Conservation (phyloP, 1,139 yeast species). For the Suhomyces choctaworum region DNA sequence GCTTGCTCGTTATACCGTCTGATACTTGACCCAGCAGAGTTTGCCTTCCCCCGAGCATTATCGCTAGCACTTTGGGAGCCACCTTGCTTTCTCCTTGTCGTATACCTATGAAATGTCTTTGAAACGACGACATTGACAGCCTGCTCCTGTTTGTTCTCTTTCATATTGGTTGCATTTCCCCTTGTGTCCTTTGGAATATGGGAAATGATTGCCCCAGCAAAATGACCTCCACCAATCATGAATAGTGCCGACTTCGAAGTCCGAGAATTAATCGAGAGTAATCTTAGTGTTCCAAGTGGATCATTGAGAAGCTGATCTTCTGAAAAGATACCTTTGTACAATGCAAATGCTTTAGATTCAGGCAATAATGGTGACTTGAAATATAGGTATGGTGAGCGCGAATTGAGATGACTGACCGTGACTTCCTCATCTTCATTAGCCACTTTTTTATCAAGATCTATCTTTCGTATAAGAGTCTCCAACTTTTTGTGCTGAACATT, state of each 20-base stretch:
- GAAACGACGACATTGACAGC: conserved; percentile 67
- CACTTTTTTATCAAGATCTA: conserved; percentile 16
- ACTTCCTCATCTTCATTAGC: conserved; percentile 27
- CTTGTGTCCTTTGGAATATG: conserved; percentile 61
- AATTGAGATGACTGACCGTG: conserved; percentile 54
- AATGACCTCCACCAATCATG: conserved; percentile 98
- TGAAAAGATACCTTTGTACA: conserved; percentile 67
- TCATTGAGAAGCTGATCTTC: conserved; percentile 27
- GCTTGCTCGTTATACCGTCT: conserved; percentile 91
- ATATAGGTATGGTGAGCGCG: conserved; percentile 62
- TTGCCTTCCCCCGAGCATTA: conserved; percentile 90
- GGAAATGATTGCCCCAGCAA: conserved; percentile 90
- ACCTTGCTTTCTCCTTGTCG: conserved; percentile 97
- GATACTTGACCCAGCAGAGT: conserved; percentile 90
- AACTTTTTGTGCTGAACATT: conserved; percentile 19
- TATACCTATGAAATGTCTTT: conserved; percentile 90
- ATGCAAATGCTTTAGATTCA: conserved; percentile 55
- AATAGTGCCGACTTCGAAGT: conserved; percentile 64
- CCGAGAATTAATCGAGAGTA: conserved; percentile 25
- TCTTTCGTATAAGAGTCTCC: conserved; percentile 37
- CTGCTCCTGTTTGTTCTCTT: conserved; percentile 51
- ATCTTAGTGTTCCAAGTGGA: conserved; percentile 46
- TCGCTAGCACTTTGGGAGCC: conserved; percentile 95
- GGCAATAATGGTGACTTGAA: conserved; percentile 52
- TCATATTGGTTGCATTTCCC: conserved; percentile 51